Conservation (phyloP, 306 rosid genomes). For the Cicer arietinum region DNA sequence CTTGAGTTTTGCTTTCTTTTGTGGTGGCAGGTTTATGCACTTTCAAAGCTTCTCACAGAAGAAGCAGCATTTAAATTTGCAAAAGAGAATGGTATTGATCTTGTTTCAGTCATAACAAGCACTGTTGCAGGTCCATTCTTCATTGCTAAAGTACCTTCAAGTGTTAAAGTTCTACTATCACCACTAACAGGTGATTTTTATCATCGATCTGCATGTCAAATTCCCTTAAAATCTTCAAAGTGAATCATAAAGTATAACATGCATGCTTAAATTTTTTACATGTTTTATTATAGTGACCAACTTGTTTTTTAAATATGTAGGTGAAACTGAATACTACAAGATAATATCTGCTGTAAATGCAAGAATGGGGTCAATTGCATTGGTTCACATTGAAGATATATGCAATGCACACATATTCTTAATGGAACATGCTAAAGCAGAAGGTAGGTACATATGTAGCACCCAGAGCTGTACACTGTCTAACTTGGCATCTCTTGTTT, state of each 20-base stretch:
- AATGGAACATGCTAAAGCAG: constrained; percentile 69
- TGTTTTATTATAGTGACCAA: constrained; percentile 3
- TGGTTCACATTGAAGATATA: constrained; percentile 79
- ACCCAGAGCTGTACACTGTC: constrained; percentile 56
- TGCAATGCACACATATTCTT: constrained; percentile 82
- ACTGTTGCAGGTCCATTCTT: constrained; percentile 83
- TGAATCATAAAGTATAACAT: constrained; percentile 13
- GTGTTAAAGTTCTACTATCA: constrained; percentile 72
- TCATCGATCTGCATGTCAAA: background rate
- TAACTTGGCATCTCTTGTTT: constrained; percentile 52
- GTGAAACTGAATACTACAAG: constrained; percentile 52
- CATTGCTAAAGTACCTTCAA: constrained; percentile 66
- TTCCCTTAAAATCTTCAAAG: background rate
- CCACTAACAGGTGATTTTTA: constrained; percentile 65
- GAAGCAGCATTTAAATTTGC: constrained; percentile 80
- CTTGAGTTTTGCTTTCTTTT: constrained; percentile 5
- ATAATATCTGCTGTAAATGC: constrained; percentile 75
- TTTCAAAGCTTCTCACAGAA: constrained; percentile 71
- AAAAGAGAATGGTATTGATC: constrained; percentile 63
- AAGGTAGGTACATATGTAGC: constrained; percentile 71
- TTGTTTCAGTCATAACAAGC: constrained; percentile 71
- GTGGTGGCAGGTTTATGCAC: constrained; percentile 65
- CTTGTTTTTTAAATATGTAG: constrained; percentile 45
- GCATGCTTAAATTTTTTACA: constrained; percentile 7
- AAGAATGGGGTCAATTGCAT: constrained; percentile 76